phyloP scores from a whole-genome alignment of 2,329 filamentous ascomycete genomes.

The Juglanconis juglandina region DNA sequence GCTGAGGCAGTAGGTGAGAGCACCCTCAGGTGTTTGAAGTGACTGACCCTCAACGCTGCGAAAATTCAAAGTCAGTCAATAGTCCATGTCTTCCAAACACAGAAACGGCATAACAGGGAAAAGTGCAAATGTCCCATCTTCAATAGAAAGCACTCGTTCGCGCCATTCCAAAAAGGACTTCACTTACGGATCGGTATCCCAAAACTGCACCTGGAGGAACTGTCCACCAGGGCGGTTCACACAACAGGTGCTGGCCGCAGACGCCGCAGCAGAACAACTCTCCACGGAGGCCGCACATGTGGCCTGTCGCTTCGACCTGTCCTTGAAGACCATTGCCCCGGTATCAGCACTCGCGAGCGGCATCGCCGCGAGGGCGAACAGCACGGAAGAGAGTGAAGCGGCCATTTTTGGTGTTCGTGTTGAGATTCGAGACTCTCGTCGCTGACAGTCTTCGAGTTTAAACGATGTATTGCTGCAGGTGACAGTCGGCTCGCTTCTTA shows the following conservation, averaged over 20 bases:
- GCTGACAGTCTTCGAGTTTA: not conserved
- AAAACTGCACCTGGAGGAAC: conserved; percentile 16
- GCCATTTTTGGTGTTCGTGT: not conserved
- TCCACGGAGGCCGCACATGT: conserved; percentile 12
- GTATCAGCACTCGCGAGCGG: conserved; percentile 2
- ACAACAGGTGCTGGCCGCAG: conserved; percentile 9
- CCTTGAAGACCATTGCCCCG: conserved; percentile 11
- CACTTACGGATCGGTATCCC: conserved; percentile 16
- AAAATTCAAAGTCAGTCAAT: not conserved
- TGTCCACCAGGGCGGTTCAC: conserved; percentile 16
- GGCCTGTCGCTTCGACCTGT: conserved; percentile 3
- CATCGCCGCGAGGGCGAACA: conserved; percentile 7
- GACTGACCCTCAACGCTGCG: conserved; percentile 10
- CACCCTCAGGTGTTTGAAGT: too few species aligned
- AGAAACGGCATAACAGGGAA: not conserved
- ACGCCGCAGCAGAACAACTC: conserved; percentile 13
- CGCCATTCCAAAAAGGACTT: not conserved
- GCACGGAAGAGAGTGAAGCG: not conserved
- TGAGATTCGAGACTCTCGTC: not conserved
- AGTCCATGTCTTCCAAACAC: not conserved
- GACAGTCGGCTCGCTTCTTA: not conserved
- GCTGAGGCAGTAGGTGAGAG: not conserved
- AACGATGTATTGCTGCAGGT: not conserved
- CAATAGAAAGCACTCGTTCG: not conserved
- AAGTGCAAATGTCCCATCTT: not conserved